Evolutionary conservation across 2,329 filamentous ascomycete genomes (phyloP).

Genomic region (Claviceps capensis): DNA sequence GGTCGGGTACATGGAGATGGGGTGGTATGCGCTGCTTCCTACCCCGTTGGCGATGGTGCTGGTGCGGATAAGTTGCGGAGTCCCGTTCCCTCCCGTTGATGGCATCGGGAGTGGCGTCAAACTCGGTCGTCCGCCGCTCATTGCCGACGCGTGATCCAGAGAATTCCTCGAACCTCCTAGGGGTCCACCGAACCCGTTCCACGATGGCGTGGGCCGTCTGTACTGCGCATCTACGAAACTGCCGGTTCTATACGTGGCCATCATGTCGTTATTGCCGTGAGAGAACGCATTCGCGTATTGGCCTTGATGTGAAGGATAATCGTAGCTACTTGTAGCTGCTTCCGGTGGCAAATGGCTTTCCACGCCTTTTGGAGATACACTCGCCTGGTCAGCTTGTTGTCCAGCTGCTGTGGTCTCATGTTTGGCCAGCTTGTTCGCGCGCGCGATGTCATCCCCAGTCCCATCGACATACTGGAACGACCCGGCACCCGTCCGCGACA

Average conservation of each 20-base stretch:
- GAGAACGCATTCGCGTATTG: conserved; percentile 26
- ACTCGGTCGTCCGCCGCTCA: conserved; percentile 27
- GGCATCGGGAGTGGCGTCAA: conserved; percentile 36
- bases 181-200: conserved; percentile 29
- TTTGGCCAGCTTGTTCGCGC: conserved; percentile 22
- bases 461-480: conserved; percentile 37
- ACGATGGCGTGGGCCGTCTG: conserved; percentile 22
- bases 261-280: conserved; percentile 36
- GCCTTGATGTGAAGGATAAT: conserved; percentile 29
- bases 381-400: conserved; percentile 24
- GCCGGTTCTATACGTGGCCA: conserved; percentile 38
- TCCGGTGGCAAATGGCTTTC: conserved; percentile 24
- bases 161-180: conserved; percentile 27
- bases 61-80: conserved; percentile 40
- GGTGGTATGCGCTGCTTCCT: conserved; percentile 46
- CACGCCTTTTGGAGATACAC: conserved; percentile 28
- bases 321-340: conserved; percentile 29
- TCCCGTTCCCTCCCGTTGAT: conserved; percentile 19
- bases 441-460: conserved; percentile 31
- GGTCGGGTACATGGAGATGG: conserved; percentile 66
- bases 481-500: conserved; percentile 34
- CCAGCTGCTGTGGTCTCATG: conserved; percentile 24
- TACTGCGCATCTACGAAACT: conserved; percentile 38
- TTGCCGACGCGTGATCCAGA: conserved; percentile 25
- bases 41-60: conserved; percentile 34